These are phyloP conservation scores for Neurospora sp. DNA, from an alignment of 495 filamentous ascomycete species.

Conservation along the genomic window DNA sequence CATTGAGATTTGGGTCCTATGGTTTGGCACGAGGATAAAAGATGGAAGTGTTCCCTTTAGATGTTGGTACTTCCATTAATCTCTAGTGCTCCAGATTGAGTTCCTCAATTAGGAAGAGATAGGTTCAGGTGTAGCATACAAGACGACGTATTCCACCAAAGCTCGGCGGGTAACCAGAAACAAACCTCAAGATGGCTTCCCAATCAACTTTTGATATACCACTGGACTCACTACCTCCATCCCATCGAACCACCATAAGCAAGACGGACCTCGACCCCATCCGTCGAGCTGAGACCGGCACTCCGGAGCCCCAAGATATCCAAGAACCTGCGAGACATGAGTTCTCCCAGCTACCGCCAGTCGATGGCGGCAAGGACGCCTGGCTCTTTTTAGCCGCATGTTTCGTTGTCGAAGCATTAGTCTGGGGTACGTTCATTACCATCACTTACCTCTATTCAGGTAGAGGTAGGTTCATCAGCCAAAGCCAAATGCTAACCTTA, in stretches of 20 bases:
- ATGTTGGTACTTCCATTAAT: not conserved
- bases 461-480: not conserved
- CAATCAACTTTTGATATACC: not conserved
- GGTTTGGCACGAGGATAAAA: not conserved
- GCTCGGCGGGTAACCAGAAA: not conserved
- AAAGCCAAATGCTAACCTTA: not conserved
- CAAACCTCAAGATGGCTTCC: not conserved
- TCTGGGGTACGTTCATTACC: conserved; percentile 45
- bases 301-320: not conserved
- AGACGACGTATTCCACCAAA: not conserved
- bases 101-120: not conserved
- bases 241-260: not conserved
- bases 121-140: not conserved
- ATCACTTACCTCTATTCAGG: not conserved
- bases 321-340: conserved; percentile 7
- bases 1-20: not conserved
- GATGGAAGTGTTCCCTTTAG: not conserved
- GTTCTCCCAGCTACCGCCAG: conserved; percentile 40
- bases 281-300: not conserved
- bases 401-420: conserved; percentile 54
- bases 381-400: conserved; percentile 54
- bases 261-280: not conserved
- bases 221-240: not conserved
- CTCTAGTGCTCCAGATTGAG: not conserved
- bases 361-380: conserved; percentile 51